Base-by-base conservation (phyloP, 1,284 basidiomycete species). In the Fistulinella staudtii region DNA sequence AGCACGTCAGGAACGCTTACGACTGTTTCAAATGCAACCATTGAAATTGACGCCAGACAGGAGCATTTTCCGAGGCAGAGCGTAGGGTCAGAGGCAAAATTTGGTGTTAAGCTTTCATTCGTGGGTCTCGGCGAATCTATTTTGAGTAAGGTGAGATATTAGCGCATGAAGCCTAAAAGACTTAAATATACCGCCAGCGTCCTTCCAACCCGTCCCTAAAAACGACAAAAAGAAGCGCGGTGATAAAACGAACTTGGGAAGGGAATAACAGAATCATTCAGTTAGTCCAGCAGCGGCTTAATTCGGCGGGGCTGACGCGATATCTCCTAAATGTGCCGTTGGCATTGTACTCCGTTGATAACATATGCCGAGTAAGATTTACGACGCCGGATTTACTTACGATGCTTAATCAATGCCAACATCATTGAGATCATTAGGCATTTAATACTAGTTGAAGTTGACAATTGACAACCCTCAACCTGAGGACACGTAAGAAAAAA, bases 341-440 rank as follows among this genome's bases (percentile, higher is more conserved):
- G n/a, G n/a, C n/a, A n/a, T n/a, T n/a, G n/a, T n/a, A n/a, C 25
- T 41, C 45, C 14, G 9, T 47, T 41, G 45, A 29, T 30, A 29
- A 28, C 27, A 46, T 28, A 24, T 7, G 28, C 37, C 39, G 22
- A 34, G 20, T 11, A 8, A 35, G 20, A 33, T 34, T 25, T 13
- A 17, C 21, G 24, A 40, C n/a, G n/a, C 33, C 33, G 25, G 9
- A 30, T 28, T 18, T n/a, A n/a, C n/a, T n/a, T n/a, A n/a, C n/a
- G n/a, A n/a, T n/a, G n/a, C n/a, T n/a, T n/a, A n/a, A n/a, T 9
- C 18, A 22, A 13, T 15, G 15, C 14, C 20, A 45, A 33, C 18
- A 27, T 45, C 25, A 29, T 9, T 28, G 27, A 33, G 33, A 29
- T 25, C 45, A n/a, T n/a, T n/a, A n/a, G n/a, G n/a, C n/a, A n/a